Evolutionary conservation across 2,329 filamentous ascomycete species (phyloP), one percentile per base, ranked within the genome.

Genomic region (Diplodia corticola): DNA sequence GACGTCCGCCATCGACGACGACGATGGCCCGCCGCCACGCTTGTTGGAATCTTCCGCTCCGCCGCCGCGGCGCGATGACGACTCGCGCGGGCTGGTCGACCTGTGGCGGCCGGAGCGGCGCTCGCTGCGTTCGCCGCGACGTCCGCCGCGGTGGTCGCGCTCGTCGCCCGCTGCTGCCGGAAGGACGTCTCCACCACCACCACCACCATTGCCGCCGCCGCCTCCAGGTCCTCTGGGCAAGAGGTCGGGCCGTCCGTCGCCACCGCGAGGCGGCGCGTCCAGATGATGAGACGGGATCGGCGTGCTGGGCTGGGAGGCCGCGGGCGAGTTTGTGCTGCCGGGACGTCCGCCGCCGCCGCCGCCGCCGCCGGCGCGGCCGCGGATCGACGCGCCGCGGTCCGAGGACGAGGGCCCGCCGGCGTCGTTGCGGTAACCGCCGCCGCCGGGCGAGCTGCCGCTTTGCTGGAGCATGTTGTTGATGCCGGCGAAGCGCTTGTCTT

Each of bases 371-470:
- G 72, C 72, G 26, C 70, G 69, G 28, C 70, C 71, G 46, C 76
- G 75, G 28, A 76, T 70, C n/a, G 67, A 67, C 3, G 73, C 70
- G 20, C 68, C 69, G 33, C 71, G 69, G 26, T 73, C 40, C 9
- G 71, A 61, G n/a, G 53, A 44, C 15, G 53, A 35, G 30, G 28
- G 33, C 26, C 61, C 49, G 37, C 71, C 72, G 26, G 15, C 12
- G 22, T 49, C 57, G 30, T 48, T 69, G 15, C 65, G 49, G 69
- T 63, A 59, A 13, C 35, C 35, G 63, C 40, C 64, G 44, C 65
- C 64, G n/a, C 28, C 63, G 20, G 37, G 28, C 15, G 63, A 55
- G 4, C 46, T 28, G 24, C 40, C 48, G 55, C 55, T 54, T 20
- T 67, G 65, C 30, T 63, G 50, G 17, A 67, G 51, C 53, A 67